Evolutionary conservation across 208 protist species (phyloP).

Genomic region (Zelonia costaricensis): DNA sequence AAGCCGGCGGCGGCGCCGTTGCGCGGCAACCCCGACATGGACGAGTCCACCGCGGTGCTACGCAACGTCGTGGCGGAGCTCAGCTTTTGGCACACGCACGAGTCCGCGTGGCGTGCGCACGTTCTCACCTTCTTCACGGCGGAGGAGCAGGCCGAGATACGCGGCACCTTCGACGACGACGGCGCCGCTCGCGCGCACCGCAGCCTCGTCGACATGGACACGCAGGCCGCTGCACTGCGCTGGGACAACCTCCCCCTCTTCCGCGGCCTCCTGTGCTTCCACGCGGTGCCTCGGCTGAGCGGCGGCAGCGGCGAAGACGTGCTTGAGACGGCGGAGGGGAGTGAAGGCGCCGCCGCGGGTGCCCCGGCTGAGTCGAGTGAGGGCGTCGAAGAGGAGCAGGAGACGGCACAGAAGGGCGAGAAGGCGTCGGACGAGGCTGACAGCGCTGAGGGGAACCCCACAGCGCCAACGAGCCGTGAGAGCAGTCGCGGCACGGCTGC

Average conservation of each 20-base stretch:
- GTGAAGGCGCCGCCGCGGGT: no score
- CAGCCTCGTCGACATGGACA: background rate
- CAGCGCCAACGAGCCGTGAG: no score
- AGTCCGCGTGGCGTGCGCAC: constrained; percentile 51
- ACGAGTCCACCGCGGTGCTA: constrained; percentile 13
- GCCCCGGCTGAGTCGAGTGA: no score
- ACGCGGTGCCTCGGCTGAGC: constrained; percentile 26
- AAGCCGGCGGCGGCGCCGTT: constrained; percentile 5
- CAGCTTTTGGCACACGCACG: constrained; percentile 46
- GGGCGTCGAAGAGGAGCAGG: no score
- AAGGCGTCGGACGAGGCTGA: no score
- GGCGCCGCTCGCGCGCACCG: background rate
- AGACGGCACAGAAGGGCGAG: no score
- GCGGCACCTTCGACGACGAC: constrained; percentile 5
- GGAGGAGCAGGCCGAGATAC: constrained; percentile 26
- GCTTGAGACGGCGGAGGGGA: no score
- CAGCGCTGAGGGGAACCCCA: no score
- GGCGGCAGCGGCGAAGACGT: background rate
- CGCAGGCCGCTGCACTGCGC: background rate
- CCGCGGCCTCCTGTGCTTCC: constrained; percentile 65
- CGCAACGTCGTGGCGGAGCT: constrained; percentile 56
- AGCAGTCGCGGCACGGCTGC: no score
- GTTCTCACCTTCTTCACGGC: constrained; percentile 34
- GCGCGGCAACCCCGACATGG: background rate
- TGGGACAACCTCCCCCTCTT: constrained; percentile 50